Conservation (phyloP, 768 basidiomycete species). For the Lactarius indigo region DNA sequence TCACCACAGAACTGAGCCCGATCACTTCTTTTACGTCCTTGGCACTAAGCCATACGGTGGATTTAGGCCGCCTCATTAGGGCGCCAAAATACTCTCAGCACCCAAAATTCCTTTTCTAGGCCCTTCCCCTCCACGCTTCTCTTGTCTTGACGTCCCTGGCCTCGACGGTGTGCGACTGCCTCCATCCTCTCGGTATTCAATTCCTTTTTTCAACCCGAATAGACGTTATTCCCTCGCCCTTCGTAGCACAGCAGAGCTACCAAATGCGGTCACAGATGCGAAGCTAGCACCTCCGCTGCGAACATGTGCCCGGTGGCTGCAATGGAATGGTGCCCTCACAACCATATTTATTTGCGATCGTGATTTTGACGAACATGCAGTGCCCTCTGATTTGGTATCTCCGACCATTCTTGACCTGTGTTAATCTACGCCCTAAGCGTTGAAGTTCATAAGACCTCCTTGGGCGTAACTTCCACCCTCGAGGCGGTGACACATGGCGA, state of each 20-base stretch:
- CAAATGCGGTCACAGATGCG: background rate
- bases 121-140: background rate
- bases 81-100: background rate
- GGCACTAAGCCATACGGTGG: background rate
- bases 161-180: background rate
- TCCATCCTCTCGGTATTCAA: background rate
- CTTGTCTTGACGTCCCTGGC: background rate
- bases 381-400: too few species aligned
- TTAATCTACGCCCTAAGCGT: constrained; percentile 4
- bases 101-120: background rate
- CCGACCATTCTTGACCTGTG: background rate
- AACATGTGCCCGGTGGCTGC: background rate
- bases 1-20: constrained; percentile 6
- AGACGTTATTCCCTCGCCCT: background rate
- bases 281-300: background rate
- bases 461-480: background rate
- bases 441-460: background rate
- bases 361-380: background rate
- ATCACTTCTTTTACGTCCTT: constrained; percentile 11
- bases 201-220: background rate
- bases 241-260: background rate
- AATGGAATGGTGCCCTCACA: background rate
- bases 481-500: background rate
- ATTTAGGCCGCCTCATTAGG: background rate
- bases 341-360: background rate